These are phyloP conservation scores for Scutellaria minor DNA, from an alignment of 257 asterid species.

Conservation along the genomic window DNA sequence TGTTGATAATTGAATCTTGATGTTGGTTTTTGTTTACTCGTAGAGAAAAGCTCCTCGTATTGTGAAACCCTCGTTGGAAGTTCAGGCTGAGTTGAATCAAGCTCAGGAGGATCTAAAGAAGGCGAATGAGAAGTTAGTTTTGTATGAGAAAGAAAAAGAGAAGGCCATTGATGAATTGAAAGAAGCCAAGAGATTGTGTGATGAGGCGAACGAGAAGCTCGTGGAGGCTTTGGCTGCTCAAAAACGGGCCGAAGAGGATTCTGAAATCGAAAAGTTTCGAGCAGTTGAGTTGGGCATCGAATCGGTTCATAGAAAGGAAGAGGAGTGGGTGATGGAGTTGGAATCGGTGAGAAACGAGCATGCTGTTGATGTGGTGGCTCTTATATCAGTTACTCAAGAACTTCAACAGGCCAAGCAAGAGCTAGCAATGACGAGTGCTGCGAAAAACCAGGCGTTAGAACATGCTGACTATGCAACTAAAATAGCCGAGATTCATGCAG, in stretches of 20 bases:
- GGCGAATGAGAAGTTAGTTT: constrained; percentile 66
- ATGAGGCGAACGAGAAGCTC: constrained; percentile 81
- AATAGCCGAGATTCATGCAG: constrained; percentile 74
- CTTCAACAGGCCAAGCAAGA: constrained; percentile 79
- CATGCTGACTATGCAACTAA: constrained; percentile 88
- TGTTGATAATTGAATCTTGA: constrained; percentile 21
- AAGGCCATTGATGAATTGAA: constrained; percentile 71
- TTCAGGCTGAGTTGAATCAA: constrained; percentile 60
- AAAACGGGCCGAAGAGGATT: constrained; percentile 77
- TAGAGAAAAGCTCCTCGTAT: constrained; percentile 67
- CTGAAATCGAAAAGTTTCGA: constrained; percentile 87
- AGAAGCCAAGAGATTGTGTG: constrained; percentile 62
- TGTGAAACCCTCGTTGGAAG: constrained; percentile 57
- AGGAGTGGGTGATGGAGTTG: constrained; percentile 73
- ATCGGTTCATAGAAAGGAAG: constrained; percentile 72
- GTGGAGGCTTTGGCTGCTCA: constrained; percentile 75
- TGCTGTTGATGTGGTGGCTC: constrained; percentile 78
- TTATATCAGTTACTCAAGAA: constrained; percentile 71
- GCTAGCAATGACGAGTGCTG: constrained; percentile 65
- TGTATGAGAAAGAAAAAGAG: constrained; percentile 72
- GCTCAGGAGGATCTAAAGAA: constrained; percentile 80
- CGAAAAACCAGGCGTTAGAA: constrained; percentile 76
- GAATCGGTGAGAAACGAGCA: constrained; percentile 80
- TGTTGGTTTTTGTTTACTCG: constrained; percentile 9
- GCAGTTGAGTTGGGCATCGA: constrained; percentile 69